Percentiles rank a stretch among this genome's conserved stretches.
phyloP scores from a whole-genome alignment of 805 yeast species.

The Metschnikowia amazonensis region DNA sequence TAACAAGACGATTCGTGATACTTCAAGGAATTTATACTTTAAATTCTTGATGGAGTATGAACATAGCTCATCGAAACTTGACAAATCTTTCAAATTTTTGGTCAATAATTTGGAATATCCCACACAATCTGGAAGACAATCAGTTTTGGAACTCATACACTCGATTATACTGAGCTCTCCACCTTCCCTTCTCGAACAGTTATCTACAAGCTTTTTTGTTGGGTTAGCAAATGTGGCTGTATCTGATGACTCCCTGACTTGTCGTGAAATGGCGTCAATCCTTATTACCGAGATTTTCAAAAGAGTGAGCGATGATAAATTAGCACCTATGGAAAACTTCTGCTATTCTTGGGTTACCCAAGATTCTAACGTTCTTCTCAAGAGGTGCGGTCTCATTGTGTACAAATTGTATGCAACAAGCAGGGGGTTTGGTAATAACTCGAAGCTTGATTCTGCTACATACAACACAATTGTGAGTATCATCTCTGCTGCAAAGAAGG shows the following conservation, averaged over 20 bases:
- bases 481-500: constrained; percentile 31
- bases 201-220: constrained; percentile 76
- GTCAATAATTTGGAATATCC: constrained; percentile 81
- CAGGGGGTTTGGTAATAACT: constrained; percentile 39
- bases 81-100: constrained; percentile 75
- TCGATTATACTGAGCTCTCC: constrained; percentile 65
- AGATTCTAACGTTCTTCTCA: constrained; percentile 46
- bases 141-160: constrained; percentile 84
- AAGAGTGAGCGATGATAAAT: constrained; percentile 38
- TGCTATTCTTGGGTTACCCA: constrained; percentile 62
- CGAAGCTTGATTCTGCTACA: constrained; percentile 39
- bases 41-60: constrained; percentile 92
- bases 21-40: constrained; percentile 76
- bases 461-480: constrained; percentile 23
- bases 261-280: constrained; percentile 78
- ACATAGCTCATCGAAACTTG: constrained; percentile 81
- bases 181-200: constrained; percentile 50
- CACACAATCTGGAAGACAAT: constrained; percentile 79
- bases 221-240: constrained; percentile 74
- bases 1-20: constrained; percentile 73
- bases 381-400: constrained; percentile 71
- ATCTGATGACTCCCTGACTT: constrained; percentile 71
- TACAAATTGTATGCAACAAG: constrained; percentile 58
- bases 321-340: constrained; percentile 36
- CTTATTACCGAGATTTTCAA: constrained; percentile 54